Base-by-base conservation (phyloP, 75 land plant species). In the Gnetum montanum region DNA sequence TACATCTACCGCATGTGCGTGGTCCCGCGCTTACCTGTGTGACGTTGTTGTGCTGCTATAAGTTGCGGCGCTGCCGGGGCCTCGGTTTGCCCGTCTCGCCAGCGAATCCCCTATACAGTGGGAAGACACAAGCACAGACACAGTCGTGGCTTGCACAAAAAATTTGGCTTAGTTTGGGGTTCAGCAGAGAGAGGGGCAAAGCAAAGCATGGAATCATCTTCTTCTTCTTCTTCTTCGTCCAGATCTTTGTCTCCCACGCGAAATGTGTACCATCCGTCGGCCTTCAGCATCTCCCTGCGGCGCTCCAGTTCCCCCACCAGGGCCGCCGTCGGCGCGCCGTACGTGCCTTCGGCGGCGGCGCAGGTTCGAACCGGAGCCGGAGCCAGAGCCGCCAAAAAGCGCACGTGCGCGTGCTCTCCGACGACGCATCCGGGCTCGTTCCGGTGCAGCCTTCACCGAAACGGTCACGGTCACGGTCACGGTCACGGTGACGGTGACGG, bases 391-490 rank as follows among this genome's bases (percentile, higher is more conserved):
- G 2, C 27, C 60, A 2, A 49, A 10, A 4, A 31, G 38, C 56
- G 15, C n/a, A n/a, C n/a, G n/a, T n/a, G n/a, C n/a, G 19, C 22
- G 52, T 5, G 31, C 46, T 4, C 1, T 13, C 3, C 36, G 34
- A 6, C 23, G 31, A 0, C n/a, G n/a, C 49, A 40, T 23, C 18
- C 7, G 5, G 4, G 31, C 43, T n/a, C 8, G 48, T 35, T 20
- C 67, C 26, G 41, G n/a, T 41, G 5, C 66, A 38, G 23, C 69
- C 84, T n/a, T 80, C 84, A 8, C 76, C 84, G 30, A 61, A 72
- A 16, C 84, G 76, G 52, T 80, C 84, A 3, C 80, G 80, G 0
- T 80, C 84, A 33, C 49, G 65, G 84, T 16, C 72, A 76, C 60
- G 57, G 69, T 33, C 58, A 72, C 8, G 76, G 76, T 47, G 76